Evolutionary conservation across 148 eudicot genomes (phyloP).

Genomic region (Oxyria digyna): DNA sequence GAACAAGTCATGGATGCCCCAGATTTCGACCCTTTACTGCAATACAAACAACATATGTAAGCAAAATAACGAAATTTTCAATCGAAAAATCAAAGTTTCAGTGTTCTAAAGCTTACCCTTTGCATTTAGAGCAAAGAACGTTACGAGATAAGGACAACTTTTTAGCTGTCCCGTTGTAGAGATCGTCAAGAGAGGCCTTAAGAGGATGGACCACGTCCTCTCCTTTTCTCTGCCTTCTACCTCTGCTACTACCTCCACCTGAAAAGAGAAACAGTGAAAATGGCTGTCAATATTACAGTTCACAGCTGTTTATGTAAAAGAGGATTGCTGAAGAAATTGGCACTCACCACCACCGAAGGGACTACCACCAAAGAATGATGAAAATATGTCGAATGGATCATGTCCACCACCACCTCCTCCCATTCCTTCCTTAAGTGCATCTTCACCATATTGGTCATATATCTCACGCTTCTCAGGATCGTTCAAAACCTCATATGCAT

Average conservation of each 20-base stretch:
- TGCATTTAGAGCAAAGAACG: conserved; percentile 36
- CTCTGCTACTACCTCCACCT: conserved; percentile 4
- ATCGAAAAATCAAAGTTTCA: not conserved
- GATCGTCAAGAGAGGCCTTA: conserved; percentile 4
- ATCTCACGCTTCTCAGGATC: conserved; percentile 48
- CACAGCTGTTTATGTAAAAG: not conserved
- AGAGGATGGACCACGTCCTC: conserved; percentile 6
- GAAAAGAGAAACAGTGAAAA: not conserved
- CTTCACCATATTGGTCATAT: conserved; percentile 50
- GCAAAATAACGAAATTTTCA: not conserved
- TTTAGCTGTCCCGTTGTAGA: conserved; percentile 42
- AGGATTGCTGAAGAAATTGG: no score
- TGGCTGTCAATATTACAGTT: not conserved
- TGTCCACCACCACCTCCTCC: conserved; percentile 40
- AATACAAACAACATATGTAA: not conserved
- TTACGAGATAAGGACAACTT: conserved; percentile 43
- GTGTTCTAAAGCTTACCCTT: conserved; percentile 24
- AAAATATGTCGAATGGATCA: conserved; percentile 45
- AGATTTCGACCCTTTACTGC: conserved; percentile 46
- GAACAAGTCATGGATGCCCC: conserved; percentile 44
- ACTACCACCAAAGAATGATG: conserved; percentile 35
- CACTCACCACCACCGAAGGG: conserved; percentile 45
- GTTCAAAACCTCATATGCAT: conserved; percentile 43
- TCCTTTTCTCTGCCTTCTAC: not conserved
- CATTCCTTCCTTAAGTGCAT: conserved; percentile 52